phyloP scores from a whole-genome alignment of 257 asterid species.

The Cynanchum wilfordii region DNA sequence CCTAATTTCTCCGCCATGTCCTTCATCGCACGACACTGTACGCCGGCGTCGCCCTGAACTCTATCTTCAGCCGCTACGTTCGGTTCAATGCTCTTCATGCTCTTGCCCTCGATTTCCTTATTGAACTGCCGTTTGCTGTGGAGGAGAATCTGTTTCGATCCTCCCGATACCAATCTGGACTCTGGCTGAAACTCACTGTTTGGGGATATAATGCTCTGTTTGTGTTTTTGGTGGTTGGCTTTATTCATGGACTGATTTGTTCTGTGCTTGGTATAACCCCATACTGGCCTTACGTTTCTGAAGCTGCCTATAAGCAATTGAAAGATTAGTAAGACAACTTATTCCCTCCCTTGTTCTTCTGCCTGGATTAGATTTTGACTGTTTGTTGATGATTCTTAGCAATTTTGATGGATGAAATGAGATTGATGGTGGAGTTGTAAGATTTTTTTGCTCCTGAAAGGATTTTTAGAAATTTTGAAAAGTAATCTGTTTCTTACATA shows the following conservation, averaged over 20 bases:
- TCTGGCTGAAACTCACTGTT: slow-evolving; percentile 49
- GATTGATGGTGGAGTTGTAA: too few relatives aligned
- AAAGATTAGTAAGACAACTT: neutral
- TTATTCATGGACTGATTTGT: slow-evolving; percentile 59
- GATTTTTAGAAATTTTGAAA: neutral
- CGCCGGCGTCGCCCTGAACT: slow-evolving; percentile 67
- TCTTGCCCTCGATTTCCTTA: slow-evolving; percentile 70
- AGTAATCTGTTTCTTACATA: too few relatives aligned
- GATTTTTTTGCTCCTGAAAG: too few relatives aligned
- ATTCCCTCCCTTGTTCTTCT: neutral
- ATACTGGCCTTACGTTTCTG: slow-evolving; percentile 73
- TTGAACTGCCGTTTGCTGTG: slow-evolving; percentile 65
- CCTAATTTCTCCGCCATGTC: slow-evolving; percentile 83
- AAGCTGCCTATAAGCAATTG: slow-evolving; percentile 72
- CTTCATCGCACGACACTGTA: slow-evolving; percentile 77
- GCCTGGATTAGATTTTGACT: too few relatives aligned
- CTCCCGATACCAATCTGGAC: slow-evolving; percentile 58
- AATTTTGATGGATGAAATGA: neutral
- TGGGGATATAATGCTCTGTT: slow-evolving; percentile 67
- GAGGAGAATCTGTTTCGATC: slow-evolving; percentile 46
- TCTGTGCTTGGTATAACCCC: slow-evolving; percentile 82
- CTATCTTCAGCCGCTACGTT: slow-evolving; percentile 55
- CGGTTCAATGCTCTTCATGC: slow-evolving; percentile 91
- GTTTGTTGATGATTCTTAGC: neutral
- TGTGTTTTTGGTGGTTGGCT: slow-evolving; percentile 59